Base-by-base conservation (phyloP, 495 filamentous ascomycete species). In the Daldinia concentrica region DNA sequence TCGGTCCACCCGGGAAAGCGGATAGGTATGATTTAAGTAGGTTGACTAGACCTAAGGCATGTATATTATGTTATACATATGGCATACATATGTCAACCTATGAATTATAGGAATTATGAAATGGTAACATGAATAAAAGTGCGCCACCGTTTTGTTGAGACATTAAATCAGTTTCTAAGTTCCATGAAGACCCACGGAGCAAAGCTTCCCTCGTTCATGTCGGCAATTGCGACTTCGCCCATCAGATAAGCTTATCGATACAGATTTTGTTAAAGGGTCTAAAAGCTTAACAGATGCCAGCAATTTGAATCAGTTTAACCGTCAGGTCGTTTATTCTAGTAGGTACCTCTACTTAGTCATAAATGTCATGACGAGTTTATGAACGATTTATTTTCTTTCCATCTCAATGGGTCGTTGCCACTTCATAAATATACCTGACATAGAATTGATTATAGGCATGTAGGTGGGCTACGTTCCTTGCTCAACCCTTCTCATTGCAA, bases 21-120 rank as follows among this genome's bases (percentile, higher is more conserved):
- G 43, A 48, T 8, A 48, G 7, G 34, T 36, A 36, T n/a, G n/a
- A n/a, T n/a, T n/a, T n/a, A n/a, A n/a, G n/a, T n/a, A n/a, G n/a
- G n/a, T n/a, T n/a, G n/a, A n/a, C n/a, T n/a, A n/a, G n/a, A n/a
- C n/a, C n/a, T n/a, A n/a, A n/a, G n/a, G n/a, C n/a, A n/a, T n/a
- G n/a, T n/a, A n/a, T n/a, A n/a, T n/a, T n/a, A n/a, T 48, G 17
- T 48, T 48, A 48, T 48, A 48, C 43, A 48, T 48, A 48, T 48
- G 34, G 34, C 34, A 48, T 48, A 48, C 43, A 48, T 48, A 48
- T 48, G 43, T 22, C 19, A 48, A 48, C 19, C 19, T 48, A 22
- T 48, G 17, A 22, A 11, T 24, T 24, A 9, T 11, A 19, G 8
- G 24, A 48, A 48, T 48, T 48, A 48, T 48, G 43, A 24, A 45